Base-by-base conservation (phyloP, 169 alveolate genomes). In the Cryptosporidium sp. region DNA sequence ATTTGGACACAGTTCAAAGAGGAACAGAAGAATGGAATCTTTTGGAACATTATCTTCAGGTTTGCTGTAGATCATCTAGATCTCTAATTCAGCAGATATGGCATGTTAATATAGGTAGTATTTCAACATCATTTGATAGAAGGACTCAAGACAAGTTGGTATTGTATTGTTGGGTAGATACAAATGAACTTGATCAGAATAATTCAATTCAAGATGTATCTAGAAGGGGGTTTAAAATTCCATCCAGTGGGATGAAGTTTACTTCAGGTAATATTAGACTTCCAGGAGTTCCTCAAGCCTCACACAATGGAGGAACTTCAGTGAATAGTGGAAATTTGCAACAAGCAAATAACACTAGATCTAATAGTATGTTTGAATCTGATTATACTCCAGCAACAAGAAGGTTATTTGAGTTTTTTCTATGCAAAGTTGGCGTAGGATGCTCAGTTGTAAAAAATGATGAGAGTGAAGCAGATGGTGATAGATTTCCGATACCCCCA, bases 341-440 rank as follows among this genome's bases (percentile, higher is more conserved):
- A 2, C 45, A 53, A 18, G 14, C 18, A 0, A 21, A 26, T 31
- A 8, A n/a, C 9, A 23, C 18, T 8, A 29, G 45, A 42, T 73
- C 86, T 10, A 53, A 53, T 37, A 53, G 31, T 53, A 85, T 53
- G 70, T 84, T 18, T 80, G 91, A 71, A 61, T 69, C 65, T 75
- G 93, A 60, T 58, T 92, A 56, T 61, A 75, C 29, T 35, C 94
- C 37, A 53, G 80, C 61, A 37, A 75, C 68, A 56, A 89, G 61
- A 85, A 44, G 96, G n/a, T 75, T 95, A 31, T 95, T 92, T 75
- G 97, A 96, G 75, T 95, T 92, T 85, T 94, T 96, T 72, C 87
- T 96, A 39, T 96, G 98, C 52, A 96, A 96, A 70, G 97, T 96
- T 31, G 97, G 98, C 71, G 94, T 94, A 62, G 98, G 96, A 31